Conservation (phyloP, 192 early-diverging fungal genomes). For the Dissophora ornata region DNA sequence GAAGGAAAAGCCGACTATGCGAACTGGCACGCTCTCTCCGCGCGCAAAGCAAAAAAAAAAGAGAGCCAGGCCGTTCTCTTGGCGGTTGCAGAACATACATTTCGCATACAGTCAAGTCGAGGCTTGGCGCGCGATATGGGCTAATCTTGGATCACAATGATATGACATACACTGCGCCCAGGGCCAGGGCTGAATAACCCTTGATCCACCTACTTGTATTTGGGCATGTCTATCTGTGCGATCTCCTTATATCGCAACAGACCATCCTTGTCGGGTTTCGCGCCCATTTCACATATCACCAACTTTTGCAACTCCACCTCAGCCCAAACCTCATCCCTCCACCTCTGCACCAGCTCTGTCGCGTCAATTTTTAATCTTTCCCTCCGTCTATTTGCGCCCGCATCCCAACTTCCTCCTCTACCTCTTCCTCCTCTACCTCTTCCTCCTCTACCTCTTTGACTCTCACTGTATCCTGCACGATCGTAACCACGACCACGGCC, state of each 20-base stretch:
- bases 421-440: neutral
- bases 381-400: neutral
- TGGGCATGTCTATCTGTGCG: slow-evolving; percentile 3
- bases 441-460: neutral
- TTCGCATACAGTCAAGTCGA: too few species aligned
- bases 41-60: too few species aligned
- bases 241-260: slow-evolving; percentile 6
- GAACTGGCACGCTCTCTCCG: too few species aligned
- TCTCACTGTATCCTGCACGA: too few species aligned
- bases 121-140: too few species aligned
- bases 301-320: slow-evolving; percentile 8
- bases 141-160: too few species aligned
- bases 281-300: slow-evolving; percentile 17
- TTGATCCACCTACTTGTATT: too few species aligned
- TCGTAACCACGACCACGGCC: too few species aligned
- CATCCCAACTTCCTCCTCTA: neutral
- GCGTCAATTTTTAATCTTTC: slow-evolving; percentile 5
- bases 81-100: too few species aligned
- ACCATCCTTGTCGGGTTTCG: neutral
- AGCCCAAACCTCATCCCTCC: slow-evolving; percentile 10
- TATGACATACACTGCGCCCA: too few species aligned
- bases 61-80: too few species aligned
- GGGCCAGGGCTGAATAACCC: too few species aligned
- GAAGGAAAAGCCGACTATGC: neutral
- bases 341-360: slow-evolving; percentile 5